Conservation (phyloP, 2,329 filamentous ascomycete species). For the Anisogramma anomala region DNA sequence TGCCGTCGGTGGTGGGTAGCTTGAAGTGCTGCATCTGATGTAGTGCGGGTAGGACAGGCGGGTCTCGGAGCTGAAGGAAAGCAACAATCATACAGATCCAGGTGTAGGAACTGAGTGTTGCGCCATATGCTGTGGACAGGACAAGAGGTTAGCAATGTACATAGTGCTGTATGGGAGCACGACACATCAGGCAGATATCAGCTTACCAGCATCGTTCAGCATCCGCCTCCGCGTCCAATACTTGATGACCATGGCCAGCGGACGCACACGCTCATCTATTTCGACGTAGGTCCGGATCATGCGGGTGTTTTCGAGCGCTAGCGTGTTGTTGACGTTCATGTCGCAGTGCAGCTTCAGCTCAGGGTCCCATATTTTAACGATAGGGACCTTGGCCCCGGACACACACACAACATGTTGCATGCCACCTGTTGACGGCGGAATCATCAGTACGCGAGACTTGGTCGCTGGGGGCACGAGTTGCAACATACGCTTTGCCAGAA, state of each 20-base stretch:
- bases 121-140: slow-evolving; percentile 59
- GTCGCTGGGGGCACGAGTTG: neutral
- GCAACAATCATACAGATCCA: slow-evolving; percentile 99
- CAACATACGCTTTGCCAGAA: slow-evolving; percentile 69
- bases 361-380: slow-evolving; percentile 98
- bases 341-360: slow-evolving; percentile 82
- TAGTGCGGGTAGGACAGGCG: slow-evolving; percentile 73
- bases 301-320: slow-evolving; percentile 88
- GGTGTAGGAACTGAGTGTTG: slow-evolving; percentile 93
- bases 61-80: slow-evolving; percentile 78
- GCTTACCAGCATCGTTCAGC: slow-evolving; percentile 88
- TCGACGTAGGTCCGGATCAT: slow-evolving; percentile 98
- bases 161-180: too few relatives aligned
- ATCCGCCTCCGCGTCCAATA: slow-evolving; percentile 91
- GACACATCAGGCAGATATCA: too few relatives aligned
- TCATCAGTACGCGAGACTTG: slow-evolving; percentile 5
- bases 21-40: slow-evolving; percentile 61
- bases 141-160: slow-evolving; percentile 3
- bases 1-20: slow-evolving; percentile 49
- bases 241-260: slow-evolving; percentile 92
- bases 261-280: slow-evolving; percentile 80
- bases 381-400: slow-evolving; percentile 88
- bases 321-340: slow-evolving; percentile 97
- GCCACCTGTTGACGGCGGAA: slow-evolving; percentile 53
- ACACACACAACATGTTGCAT: slow-evolving; percentile 97